These are phyloP conservation scores for Peltaster fructicola DNA, from an alignment of 2,329 filamentous ascomycete species.

Conservation along the genomic window DNA sequence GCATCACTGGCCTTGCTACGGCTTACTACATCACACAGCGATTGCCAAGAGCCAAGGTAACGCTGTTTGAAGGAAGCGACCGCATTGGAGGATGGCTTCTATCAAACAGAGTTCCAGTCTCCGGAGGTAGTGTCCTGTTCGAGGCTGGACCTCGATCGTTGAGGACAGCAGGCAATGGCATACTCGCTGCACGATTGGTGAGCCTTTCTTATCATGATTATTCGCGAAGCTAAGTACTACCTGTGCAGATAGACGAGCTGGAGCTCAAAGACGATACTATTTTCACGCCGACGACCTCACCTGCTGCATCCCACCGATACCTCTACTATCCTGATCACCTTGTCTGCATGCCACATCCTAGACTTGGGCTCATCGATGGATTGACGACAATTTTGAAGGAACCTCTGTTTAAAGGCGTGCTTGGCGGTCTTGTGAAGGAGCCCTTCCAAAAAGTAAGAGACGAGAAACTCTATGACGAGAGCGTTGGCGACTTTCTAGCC, in stretches of 20 bases:
- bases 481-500: conserved; percentile 48
- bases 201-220: conserved; percentile 11
- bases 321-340: conserved; percentile 80
- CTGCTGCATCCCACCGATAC: conserved; percentile 48
- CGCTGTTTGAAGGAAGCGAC: conserved; percentile 56
- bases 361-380: conserved; percentile 16
- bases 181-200: conserved; percentile 56
- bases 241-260: conserved; percentile 37
- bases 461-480: conserved; percentile 41
- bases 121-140: conserved; percentile 50
- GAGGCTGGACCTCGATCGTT: conserved; percentile 73
- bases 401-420: conserved; percentile 36
- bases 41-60: conserved; percentile 53
- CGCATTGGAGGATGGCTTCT: conserved; percentile 72
- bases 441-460: conserved; percentile 12
- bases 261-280: conserved; percentile 39
- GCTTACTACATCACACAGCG: conserved; percentile 60
- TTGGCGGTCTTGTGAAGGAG: conserved; percentile 22
- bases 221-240: not conserved
- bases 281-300: conserved; percentile 31
- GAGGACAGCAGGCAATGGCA: conserved; percentile 39
- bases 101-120: conserved; percentile 44
- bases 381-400: conserved; percentile 24
- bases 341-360: conserved; percentile 39
- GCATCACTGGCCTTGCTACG: conserved; percentile 63